A percentile compares a stretch with the other conserved stretches of the same genome.
These are phyloP conservation scores for Prunus mongolica DNA, from an alignment of 306 rosid genomes.

Conservation along the genomic window DNA sequence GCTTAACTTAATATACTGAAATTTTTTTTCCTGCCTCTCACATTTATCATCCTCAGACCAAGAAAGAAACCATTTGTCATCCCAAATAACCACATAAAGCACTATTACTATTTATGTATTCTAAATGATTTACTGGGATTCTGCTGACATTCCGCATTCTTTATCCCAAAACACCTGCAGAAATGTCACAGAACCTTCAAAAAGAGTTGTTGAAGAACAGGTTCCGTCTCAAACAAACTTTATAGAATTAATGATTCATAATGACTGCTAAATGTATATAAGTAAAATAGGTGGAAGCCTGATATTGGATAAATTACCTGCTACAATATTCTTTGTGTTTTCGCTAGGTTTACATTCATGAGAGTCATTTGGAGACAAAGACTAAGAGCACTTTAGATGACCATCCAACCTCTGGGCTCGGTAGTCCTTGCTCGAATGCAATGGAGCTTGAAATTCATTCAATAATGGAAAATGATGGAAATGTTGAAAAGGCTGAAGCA, in stretches of 20 bases:
- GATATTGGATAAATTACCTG: slow-evolving; percentile 1
- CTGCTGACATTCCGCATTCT: slow-evolving; percentile 17
- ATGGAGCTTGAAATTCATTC: slow-evolving; percentile 51
- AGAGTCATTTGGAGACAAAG: slow-evolving; percentile 37
- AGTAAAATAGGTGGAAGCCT: slow-evolving; percentile 10
- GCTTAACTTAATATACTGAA: background rate
- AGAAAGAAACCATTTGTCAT: background rate
- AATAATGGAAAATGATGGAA: slow-evolving; percentile 53
- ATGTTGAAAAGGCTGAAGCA: slow-evolving; percentile 78
- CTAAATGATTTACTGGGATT: background rate
- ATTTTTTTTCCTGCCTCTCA: slow-evolving; percentile 9
- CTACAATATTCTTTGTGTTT: slow-evolving; percentile 5
- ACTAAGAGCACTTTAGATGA: slow-evolving; percentile 22
- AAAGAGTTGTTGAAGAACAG: slow-evolving; percentile 49
- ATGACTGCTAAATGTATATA: slow-evolving; percentile 14
- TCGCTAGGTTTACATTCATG: slow-evolving; percentile 20
- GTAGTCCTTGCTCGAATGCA: slow-evolving; percentile 36
- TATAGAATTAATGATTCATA: slow-evolving; percentile 6
- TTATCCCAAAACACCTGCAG: slow-evolving; percentile 44
- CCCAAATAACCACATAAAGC: background rate
- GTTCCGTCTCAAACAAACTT: slow-evolving; percentile 23
- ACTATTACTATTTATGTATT: background rate
- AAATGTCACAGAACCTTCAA: slow-evolving; percentile 42
- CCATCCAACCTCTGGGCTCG: slow-evolving; percentile 30
- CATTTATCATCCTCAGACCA: background rate